Percentiles rank a stretch among this genome's conserved stretches.
Evolutionary conservation across 495 filamentous ascomycete species (phyloP).

Genomic region (Cercophora sp.): DNA sequence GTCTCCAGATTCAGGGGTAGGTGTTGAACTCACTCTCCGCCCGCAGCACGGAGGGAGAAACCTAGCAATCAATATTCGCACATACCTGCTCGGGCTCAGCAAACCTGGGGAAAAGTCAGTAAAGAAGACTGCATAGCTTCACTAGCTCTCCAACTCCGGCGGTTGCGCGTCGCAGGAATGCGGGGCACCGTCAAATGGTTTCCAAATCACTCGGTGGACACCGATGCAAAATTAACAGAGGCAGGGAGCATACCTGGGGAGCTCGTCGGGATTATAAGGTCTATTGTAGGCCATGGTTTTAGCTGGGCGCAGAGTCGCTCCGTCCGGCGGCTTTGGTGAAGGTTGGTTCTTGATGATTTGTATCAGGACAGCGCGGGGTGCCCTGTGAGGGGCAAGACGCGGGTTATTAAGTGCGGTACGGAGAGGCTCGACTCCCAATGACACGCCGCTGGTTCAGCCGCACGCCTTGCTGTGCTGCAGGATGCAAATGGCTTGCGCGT

Average conservation of each 20-base stretch:
- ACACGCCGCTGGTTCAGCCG: constrained; percentile 3
- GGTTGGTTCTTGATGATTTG: too few species aligned
- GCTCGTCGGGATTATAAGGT: constrained; percentile 90
- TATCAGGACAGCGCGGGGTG: background rate
- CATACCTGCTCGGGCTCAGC: constrained; percentile 90
- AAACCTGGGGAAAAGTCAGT: constrained; percentile 53
- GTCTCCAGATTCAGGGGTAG: too few species aligned
- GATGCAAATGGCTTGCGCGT: too few species aligned
- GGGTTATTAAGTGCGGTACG: background rate
- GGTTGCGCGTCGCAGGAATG: background rate
- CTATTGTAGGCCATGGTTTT: constrained; percentile 87
- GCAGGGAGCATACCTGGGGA: constrained; percentile 73
- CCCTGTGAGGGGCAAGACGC: background rate
- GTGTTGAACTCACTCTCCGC: too few species aligned
- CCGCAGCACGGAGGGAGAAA: too few species aligned
- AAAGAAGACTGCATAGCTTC: too few species aligned
- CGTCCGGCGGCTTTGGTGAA: too few species aligned
- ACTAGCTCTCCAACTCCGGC: too few species aligned
- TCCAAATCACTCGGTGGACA: background rate
- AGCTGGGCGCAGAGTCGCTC: constrained; percentile 10
- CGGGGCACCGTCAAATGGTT: too few species aligned
- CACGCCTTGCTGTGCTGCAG: background rate
- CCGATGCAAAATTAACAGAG: background rate
- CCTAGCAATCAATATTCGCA: too few species aligned
- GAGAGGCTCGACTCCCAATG: background rate